These are phyloP conservation scores for Mycena olivaceomarginata DNA, from an alignment of 768 basidiomycete genomes.

Conservation along the genomic window DNA sequence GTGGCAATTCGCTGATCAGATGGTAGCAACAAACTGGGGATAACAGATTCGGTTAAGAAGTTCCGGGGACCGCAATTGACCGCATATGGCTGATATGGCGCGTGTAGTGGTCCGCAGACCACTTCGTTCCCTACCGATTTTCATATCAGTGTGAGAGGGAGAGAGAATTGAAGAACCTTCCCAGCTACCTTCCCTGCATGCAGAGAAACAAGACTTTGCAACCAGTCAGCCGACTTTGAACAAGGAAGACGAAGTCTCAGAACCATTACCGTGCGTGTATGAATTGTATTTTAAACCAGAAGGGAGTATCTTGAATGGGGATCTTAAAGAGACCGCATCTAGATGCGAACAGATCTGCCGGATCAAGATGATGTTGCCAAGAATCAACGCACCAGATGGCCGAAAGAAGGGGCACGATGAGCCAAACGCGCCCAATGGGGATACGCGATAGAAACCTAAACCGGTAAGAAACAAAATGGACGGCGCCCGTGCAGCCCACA, in stretches of 20 bases:
- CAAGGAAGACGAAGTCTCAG: not conserved
- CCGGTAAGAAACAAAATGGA: conserved; percentile 11
- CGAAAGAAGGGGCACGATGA: conserved; percentile 10
- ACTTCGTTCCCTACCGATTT: too few relatives aligned
- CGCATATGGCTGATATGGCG: conserved; percentile 7
- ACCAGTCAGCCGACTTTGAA: not conserved
- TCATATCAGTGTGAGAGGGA: not conserved
- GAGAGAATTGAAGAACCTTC: not conserved
- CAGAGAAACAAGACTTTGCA: not conserved
- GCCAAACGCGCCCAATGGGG: not conserved
- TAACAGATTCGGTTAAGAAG: conserved; percentile 16
- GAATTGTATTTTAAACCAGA: not conserved
- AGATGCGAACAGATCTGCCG: conserved; percentile 23
- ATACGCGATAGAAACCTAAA: conserved; percentile 28
- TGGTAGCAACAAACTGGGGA: conserved; percentile 14
- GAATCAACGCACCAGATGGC: conserved; percentile 22
- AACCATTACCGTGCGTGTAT: not conserved
- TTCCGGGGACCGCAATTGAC: conserved; percentile 9
- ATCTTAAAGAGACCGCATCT: conserved; percentile 14
- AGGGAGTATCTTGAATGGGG: not conserved
- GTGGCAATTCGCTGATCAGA: conserved; percentile 29
- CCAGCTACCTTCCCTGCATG: not conserved
- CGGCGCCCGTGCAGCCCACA: not conserved
- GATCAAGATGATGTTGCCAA: conserved; percentile 15
- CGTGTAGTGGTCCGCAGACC: not conserved